Evolutionary conservation across 1,284 basidiomycete genomes (phyloP).

Genomic region (Peniophora sp.): DNA sequence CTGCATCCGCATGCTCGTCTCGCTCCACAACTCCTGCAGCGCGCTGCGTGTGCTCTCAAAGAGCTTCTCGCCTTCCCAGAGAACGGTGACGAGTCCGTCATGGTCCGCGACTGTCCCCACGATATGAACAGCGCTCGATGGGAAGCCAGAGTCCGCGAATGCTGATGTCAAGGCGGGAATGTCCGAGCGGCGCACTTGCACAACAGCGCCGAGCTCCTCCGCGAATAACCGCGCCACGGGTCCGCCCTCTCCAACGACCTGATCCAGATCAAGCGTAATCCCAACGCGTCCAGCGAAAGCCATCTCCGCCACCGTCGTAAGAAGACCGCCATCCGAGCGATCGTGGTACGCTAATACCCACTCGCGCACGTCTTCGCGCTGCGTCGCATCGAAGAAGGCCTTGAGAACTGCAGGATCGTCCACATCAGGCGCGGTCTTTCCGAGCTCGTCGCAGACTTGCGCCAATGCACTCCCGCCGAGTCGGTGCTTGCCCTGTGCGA

Average conservation of each 20-base stretch:
- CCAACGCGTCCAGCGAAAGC: conserved; percentile 88
- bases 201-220: conserved; percentile 91
- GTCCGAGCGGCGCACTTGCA: conserved; percentile 73
- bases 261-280: conserved; percentile 60
- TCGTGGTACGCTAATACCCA: conserved; percentile 95
- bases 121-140: conserved; percentile 62
- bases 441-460: conserved; percentile 93
- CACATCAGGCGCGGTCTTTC: conserved; percentile 84
- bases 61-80: conserved; percentile 44
- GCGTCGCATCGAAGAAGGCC: conserved; percentile 76
- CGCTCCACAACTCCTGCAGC: conserved; percentile 86
- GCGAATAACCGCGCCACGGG: conserved; percentile 80
- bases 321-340: conserved; percentile 93
- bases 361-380: conserved; percentile 52
- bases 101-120: conserved; percentile 56
- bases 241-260: conserved; percentile 39
- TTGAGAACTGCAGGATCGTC: conserved; percentile 72
- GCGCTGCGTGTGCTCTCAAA: conserved; percentile 62
- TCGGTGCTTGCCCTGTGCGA: conserved; percentile 78
- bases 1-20: conserved; percentile 94
- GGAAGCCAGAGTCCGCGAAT: conserved; percentile 70
- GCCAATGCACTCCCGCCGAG: conserved; percentile 93
- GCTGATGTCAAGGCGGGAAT: conserved; percentile 49
- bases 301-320: conserved; percentile 94
- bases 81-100: conserved; percentile 47